Evolutionary conservation across 495 filamentous ascomycete genomes (phyloP).

Genomic region (Evernia prunastri): DNA sequence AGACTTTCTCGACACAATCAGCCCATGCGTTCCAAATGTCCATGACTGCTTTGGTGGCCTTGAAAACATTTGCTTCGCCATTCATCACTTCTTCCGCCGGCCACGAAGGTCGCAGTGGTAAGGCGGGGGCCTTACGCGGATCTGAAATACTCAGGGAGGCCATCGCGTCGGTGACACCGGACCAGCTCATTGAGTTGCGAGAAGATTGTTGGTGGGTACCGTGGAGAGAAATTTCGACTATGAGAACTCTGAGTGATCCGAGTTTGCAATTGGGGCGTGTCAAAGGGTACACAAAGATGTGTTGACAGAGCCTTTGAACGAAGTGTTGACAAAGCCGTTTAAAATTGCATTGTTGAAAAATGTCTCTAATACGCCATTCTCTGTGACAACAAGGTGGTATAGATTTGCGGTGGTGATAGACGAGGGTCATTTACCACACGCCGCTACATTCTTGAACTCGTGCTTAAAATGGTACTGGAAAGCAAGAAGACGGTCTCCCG

Average conservation of each 20-base stretch:
- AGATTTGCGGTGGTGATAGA: neutral
- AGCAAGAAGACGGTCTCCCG: neutral
- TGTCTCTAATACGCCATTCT: too few species aligned
- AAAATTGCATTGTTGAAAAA: neutral
- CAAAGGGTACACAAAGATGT: neutral
- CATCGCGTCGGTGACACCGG: neutral
- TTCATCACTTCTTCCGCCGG: neutral
- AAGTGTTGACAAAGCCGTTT: neutral
- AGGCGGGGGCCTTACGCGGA: constrained; percentile 1
- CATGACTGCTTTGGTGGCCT: neutral
- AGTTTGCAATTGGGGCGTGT: neutral
- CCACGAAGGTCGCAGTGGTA: constrained; percentile 7
- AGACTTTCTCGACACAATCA: constrained; percentile 1
- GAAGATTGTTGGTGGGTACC: neutral
- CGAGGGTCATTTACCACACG: neutral
- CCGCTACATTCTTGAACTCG: too few species aligned
- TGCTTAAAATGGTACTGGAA: too few species aligned
- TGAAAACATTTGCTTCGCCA: neutral
- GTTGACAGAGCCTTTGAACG: neutral
- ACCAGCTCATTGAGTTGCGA: neutral
- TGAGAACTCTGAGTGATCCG: neutral
- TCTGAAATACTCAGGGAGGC: neutral
- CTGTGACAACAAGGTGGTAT: too few species aligned
- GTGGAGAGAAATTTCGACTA: neutral
- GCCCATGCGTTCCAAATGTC: constrained; percentile 8